Base-by-base conservation (phyloP, 148 eudicot species). In the Camellia granthamiana region DNA sequence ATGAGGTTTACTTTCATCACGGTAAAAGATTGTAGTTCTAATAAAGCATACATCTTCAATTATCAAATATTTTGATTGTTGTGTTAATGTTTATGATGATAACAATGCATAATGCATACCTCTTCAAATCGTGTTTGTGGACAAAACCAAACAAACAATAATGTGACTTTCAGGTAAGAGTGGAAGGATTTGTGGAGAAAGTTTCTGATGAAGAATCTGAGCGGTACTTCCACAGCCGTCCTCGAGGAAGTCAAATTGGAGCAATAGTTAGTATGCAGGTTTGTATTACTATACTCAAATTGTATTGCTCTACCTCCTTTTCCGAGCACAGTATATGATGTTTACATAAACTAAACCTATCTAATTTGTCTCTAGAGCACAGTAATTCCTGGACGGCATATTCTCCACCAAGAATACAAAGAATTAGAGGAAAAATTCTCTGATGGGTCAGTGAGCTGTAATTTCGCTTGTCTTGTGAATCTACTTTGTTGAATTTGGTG, bases 221-320 rank as follows among this genome's bases (percentile, higher is more conserved):
- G 72, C 89, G 78, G 13, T 95, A 93, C 78, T 96, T 93, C 84
- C 99, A 93, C 82, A 93, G 97, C 67, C 98, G 95, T 78, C 98
- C 99, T 72, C 87, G 93, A 41, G 99, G 97, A 83, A 96, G 97
- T 88, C 99, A 93, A 83, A 90, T 96, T 87, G 97, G 98, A 82
- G 98, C 98, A 72, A 87, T 93, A 75, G 97, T 83, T 83, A 92
- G 99, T 91, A 83, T 89, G 76, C 99, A 97, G 97, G 99, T 97
- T 82, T 75, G 23, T 41, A 43, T 66, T 55, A 19, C 63, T 46
- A 18, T 30, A 30, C 1, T 30, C 38, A 30, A 30, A 30, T 30
- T 30, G 38, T 30, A 30, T 30, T 30, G 38, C 38, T 30, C 9
- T 56, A 41, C 63, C 19, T 56, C 49, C 19, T 41, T 51, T 74